Percentiles rank a stretch among this genome's conserved stretches.
Conservation (phyloP, 768 basidiomycete genomes). For the Suillus tomentosus region DNA sequence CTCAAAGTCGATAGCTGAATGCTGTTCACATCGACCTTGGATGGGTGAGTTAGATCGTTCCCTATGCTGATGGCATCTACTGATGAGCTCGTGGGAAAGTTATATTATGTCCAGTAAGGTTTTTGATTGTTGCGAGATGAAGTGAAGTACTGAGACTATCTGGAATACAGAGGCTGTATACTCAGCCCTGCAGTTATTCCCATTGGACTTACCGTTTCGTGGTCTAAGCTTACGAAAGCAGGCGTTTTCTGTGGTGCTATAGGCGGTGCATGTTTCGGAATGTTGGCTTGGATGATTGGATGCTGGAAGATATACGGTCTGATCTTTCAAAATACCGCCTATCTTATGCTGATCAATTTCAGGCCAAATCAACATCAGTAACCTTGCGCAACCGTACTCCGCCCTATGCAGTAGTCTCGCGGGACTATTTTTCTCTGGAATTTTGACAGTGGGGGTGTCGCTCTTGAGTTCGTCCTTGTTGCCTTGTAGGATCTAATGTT, state of each 20-base stretch:
- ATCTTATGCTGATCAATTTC: background rate
- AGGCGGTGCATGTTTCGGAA: slow-evolving; percentile 43
- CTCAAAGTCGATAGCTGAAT: slow-evolving; percentile 36
- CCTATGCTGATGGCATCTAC: background rate
- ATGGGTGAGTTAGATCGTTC: slow-evolving; percentile 36
- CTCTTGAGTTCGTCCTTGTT: slow-evolving; percentile 30
- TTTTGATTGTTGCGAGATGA: background rate
- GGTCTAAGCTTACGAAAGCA: slow-evolving; percentile 45
- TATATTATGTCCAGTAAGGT: slow-evolving; percentile 50
- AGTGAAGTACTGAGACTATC: background rate
- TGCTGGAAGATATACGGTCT: slow-evolving; percentile 51
- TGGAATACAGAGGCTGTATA: slow-evolving; percentile 43
- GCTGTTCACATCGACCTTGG: slow-evolving; percentile 48
- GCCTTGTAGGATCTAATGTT: background rate
- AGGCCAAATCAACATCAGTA: slow-evolving; percentile 39
- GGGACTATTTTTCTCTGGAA: slow-evolving; percentile 39
- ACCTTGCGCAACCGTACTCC: slow-evolving; percentile 42
- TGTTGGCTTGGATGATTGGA: slow-evolving; percentile 53
- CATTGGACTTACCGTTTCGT: slow-evolving; percentile 47
- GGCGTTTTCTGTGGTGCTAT: slow-evolving; percentile 45
- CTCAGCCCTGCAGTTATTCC: slow-evolving; percentile 54
- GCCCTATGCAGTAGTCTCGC: slow-evolving; percentile 42
- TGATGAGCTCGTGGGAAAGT: slow-evolving; percentile 20
- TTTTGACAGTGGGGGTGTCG: slow-evolving; percentile 38
- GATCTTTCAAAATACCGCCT: background rate